Evolutionary conservation across 2,329 filamentous ascomycete species (phyloP), one percentile per base, ranked within the genome.

Genomic region (Sporothrix humicola): DNA sequence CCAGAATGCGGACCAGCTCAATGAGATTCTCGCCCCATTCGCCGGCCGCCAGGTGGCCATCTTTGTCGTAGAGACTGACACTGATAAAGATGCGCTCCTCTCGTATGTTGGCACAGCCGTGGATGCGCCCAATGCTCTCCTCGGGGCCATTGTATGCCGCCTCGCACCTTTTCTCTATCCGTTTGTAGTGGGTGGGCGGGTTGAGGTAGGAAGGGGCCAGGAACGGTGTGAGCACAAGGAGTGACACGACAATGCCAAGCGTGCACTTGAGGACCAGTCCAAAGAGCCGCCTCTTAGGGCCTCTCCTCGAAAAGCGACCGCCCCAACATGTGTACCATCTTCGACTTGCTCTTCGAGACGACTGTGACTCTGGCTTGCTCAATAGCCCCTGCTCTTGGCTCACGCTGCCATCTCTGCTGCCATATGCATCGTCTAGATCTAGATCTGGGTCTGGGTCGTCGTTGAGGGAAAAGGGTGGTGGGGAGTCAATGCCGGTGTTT

Each of bases 51-150:
- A 94, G 82, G 2, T 85, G 82, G 1, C 90, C 91, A 7, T 84
- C 83, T 23, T 84, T 83, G 77, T 94, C 91, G 77, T 92, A 91
- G 72, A 94, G 85, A 77, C 90, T 92, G 17, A 91, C 88, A 1
- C 90, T 90, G 70, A 94, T 92, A 78, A 92, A 94, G n/a, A 94
- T 83, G 77, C 89, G 91, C 79, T 93, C 90, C 69, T 88, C 84
- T 61, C 76, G 74, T 0, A 79, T 77, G 74, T 84, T 84, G 26
- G 81, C 83, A 74, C 83, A 82, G 37, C 83, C 81, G 8, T 50
- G 37, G n/a, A 42, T 2, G n/a, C 68, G 20, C 46, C 46, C 17
- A 1, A 46, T 15, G 7, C 17, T 54, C 10, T 78, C 73, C 50
- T 75, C 31, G 15, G 26, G 15, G 5, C 52, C 77, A 74, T 52